These are phyloP conservation scores for Puccinia horiana DNA, from an alignment of 1,284 basidiomycete species.

Conservation along the genomic window DNA sequence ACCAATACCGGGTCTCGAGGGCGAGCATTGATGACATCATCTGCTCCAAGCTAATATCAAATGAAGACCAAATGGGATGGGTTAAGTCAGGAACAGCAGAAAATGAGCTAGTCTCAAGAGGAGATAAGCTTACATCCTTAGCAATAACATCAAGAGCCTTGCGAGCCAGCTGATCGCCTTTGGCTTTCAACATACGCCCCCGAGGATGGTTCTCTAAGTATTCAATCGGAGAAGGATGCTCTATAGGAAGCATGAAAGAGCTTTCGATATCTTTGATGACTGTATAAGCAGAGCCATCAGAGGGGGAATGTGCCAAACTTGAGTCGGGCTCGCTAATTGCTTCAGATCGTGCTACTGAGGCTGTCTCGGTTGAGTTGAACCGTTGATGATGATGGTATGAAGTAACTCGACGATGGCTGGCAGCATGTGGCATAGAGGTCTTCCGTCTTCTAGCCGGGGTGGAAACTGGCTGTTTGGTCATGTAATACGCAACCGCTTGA, in stretches of 20 bases:
- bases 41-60: constrained; percentile 23
- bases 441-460: constrained; percentile 26
- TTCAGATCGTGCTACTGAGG: not conserved
- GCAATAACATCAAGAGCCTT: constrained; percentile 6
- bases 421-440: constrained; percentile 21
- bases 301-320: not conserved
- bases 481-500: constrained; percentile 32
- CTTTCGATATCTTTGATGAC: constrained; percentile 38
- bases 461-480: constrained; percentile 5
- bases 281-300: not conserved
- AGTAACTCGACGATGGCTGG: not conserved
- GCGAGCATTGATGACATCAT: not conserved
- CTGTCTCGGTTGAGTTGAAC: constrained; percentile 25
- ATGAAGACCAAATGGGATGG: not conserved
- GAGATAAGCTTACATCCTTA: constrained; percentile 12
- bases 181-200: not conserved
- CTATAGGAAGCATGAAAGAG: constrained; percentile 21
- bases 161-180: constrained; percentile 18
- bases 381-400: constrained; percentile 29
- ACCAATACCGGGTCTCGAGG: constrained; percentile 19
- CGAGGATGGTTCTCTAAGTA: constrained; percentile 24
- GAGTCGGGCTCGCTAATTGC: constrained; percentile 11
- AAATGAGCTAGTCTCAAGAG: not conserved
- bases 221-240: constrained; percentile 26
- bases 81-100: not conserved